Evolutionary conservation across 352 stramenopile species (phyloP).

Genomic region (Phytophthora podocarpi): DNA sequence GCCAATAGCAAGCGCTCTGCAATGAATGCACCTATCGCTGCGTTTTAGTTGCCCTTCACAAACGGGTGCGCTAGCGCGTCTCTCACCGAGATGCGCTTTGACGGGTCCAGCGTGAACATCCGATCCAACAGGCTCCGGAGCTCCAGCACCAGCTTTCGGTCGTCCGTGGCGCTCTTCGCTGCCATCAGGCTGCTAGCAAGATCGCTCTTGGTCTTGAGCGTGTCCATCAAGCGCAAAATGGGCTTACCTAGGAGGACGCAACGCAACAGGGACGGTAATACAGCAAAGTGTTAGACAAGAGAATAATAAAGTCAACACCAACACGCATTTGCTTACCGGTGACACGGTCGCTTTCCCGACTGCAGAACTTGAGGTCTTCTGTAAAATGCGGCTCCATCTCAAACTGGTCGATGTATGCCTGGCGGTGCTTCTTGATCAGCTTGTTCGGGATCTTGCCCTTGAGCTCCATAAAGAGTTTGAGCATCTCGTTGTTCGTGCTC

Average conservation of each 20-base stretch:
- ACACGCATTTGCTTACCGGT: constrained; percentile 53
- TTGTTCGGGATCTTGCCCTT: constrained; percentile 91
- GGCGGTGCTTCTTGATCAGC: constrained; percentile 82
- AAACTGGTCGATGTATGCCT: constrained; percentile 81
- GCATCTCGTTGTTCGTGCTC: constrained; percentile 98
- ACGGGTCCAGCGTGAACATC: constrained; percentile 83
- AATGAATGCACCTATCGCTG: neutral
- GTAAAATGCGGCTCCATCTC: constrained; percentile 89
- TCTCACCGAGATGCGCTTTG: constrained; percentile 73
- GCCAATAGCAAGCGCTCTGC: too few relatives aligned
- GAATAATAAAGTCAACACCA: too few relatives aligned
- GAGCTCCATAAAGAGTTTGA: constrained; percentile 96
- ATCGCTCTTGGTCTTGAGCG: constrained; percentile 67
- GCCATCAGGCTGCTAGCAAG: constrained; percentile 56
- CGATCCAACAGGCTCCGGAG: constrained; percentile 79
- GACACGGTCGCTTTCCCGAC: constrained; percentile 79
- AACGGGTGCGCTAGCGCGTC: constrained; percentile 87
- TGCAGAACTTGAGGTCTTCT: constrained; percentile 86
- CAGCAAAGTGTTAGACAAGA: neutral
- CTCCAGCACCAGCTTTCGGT: constrained; percentile 69
- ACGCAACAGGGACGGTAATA: neutral
- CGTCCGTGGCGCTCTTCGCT: constrained; percentile 69
- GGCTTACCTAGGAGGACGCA: constrained; percentile 52
- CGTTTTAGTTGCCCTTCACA: constrained; percentile 39
- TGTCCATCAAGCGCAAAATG: constrained; percentile 74